These are phyloP conservation scores for Porphyrellus cyaneotinctus DNA, from an alignment of 768 basidiomycete genomes.

Conservation along the genomic window DNA sequence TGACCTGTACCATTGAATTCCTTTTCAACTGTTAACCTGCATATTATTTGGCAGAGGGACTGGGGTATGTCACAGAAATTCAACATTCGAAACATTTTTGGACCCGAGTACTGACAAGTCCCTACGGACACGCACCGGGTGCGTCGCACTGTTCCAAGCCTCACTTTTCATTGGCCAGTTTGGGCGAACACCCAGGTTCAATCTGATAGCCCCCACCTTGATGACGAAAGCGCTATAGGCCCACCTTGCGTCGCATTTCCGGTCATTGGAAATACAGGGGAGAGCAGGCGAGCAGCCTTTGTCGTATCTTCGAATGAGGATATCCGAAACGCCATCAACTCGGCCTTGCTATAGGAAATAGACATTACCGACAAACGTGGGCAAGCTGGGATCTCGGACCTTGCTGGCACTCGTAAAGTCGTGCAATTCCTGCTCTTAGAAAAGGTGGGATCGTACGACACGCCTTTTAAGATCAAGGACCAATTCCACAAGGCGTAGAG, in stretches of 20 bases:
- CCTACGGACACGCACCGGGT: conserved; percentile 79
- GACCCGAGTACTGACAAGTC: conserved; percentile 62
- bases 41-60: neutral
- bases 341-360: conserved; percentile 28
- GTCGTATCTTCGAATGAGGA: conserved; percentile 85
- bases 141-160: conserved; percentile 29
- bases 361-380: conserved; percentile 34
- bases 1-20: neutral
- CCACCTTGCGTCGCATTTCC: conserved; percentile 49
- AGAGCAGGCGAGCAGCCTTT: conserved; percentile 40
- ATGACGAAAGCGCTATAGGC: conserved; percentile 73
- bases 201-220: conserved; percentile 85
- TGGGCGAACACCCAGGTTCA: conserved; percentile 58
- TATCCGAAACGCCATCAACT: conserved; percentile 82
- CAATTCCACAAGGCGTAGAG: conserved; percentile 39
- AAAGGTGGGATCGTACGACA: conserved; percentile 67
- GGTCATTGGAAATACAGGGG: conserved; percentile 19
- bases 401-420: conserved; percentile 35
- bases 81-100: conserved; percentile 64
- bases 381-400: conserved; percentile 11
- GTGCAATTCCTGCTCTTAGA: conserved; percentile 45
- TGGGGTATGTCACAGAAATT: conserved; percentile 13
- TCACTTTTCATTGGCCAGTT: neutral
- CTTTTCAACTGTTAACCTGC: neutral
- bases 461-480: conserved; percentile 62